Evolutionary conservation across 78 protist species (phyloP), one percentile per base, ranked within the genome.

Genomic region (Paratrimastix pyriformis): DNA sequence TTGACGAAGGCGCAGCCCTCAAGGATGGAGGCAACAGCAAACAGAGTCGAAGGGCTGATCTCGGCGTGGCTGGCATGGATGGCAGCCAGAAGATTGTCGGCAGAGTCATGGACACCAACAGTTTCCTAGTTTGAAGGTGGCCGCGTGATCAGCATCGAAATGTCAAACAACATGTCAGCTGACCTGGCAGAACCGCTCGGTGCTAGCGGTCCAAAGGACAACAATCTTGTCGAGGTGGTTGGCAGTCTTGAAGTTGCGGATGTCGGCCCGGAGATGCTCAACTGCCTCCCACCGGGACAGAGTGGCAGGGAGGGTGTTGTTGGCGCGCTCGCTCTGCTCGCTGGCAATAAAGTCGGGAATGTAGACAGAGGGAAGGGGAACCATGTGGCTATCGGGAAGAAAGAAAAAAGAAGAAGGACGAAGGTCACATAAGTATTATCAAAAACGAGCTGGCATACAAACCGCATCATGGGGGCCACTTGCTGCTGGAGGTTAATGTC

Each of bases 171-270:
- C n/a, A n/a, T n/a, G n/a, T n/a, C n/a, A n/a, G n/a, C n/a, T n/a
- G n/a, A n/a, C n/a, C 60, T 72, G 84, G n/a, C 87, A 42, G 87
- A 88, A 94, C 52, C 98, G 86, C 88, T 97, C 99, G 9, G 99
- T 97, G 84, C 87, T 97, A 68, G 98, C 99, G 15, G 97, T 87
- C 99, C 99, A 97, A 50, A 93, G 37, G 32, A 97, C 91, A 32
- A 92, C 52, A 18, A 94, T 92, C 75, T 66, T 78, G 81, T 94
- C 99, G 55, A 89, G 81, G 33, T 55, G 48, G 81, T 93, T 77
- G 55, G 40, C 1, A 15, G 70, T 78, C 86, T 94, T 94, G 94
- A 96, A 96, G 33, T 89, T 87, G 30, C 96, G 79, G 68, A 97
- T 95, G 83, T 96, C 94, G 50, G 55, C 40, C 42, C 98, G 83